Evolutionary conservation across 176 grass and related monocot species (phyloP).

Genomic region (Triticum timopheevii): DNA sequence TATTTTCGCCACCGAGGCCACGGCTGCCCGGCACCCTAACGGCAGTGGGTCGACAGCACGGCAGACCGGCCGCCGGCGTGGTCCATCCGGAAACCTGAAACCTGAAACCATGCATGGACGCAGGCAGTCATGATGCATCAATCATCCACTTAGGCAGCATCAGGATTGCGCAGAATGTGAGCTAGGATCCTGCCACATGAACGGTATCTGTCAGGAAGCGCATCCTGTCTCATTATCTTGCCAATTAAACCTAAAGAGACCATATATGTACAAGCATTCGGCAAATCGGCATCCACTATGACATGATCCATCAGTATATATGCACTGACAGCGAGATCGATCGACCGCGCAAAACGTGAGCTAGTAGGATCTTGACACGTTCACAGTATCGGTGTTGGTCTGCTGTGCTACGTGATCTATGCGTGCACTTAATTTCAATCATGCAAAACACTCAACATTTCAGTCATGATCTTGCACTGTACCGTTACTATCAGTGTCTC

Average conservation of each 20-base stretch:
- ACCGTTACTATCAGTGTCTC: no score
- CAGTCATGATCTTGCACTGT: no score
- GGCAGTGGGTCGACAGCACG: neutral
- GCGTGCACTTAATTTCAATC: neutral
- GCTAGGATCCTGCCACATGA: conserved; percentile 12
- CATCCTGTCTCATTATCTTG: neutral
- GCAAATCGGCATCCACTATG: neutral
- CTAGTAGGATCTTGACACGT: neutral
- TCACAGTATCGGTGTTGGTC: neutral
- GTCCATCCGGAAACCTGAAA: neutral
- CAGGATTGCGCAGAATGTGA: neutral
- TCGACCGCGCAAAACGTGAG: neutral
- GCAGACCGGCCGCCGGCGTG: no score
- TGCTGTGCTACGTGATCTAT: neutral
- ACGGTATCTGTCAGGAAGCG: neutral
- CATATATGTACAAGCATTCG: neutral
- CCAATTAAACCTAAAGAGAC: neutral
- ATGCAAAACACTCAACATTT: no score
- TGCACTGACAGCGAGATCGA: no score
- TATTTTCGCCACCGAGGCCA: no score
- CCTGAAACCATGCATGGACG: neutral
- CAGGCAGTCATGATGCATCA: neutral
- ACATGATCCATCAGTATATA: neutral
- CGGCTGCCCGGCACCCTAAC: neutral
- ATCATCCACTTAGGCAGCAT: neutral